Conservation (phyloP, 371 early-diverging fungal species). For the Syncephalastrum sp. region DNA sequence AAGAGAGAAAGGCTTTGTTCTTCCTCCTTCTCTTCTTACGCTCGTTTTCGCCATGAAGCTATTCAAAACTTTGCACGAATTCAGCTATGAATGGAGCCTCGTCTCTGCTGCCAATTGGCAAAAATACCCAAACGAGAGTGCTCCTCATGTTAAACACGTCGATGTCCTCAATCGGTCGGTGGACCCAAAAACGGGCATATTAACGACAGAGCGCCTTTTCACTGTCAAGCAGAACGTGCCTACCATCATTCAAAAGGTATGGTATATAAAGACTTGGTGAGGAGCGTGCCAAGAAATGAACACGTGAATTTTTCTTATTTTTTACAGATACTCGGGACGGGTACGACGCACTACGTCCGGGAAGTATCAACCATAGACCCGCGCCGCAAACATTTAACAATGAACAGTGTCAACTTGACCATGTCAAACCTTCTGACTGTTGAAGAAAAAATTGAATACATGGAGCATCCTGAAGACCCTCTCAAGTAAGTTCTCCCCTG, state of each 20-base stretch:
- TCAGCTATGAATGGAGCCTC: constrained; percentile 74
- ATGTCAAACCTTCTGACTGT: constrained; percentile 73
- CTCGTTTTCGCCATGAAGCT: constrained; percentile 58
- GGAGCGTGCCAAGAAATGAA: not conserved
- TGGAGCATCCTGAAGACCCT: constrained; percentile 46
- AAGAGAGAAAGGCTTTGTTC: not conserved
- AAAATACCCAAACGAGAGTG: constrained; percentile 92
- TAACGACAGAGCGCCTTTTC: constrained; percentile 84
- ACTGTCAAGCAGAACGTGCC: constrained; percentile 84
- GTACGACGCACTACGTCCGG: constrained; percentile 73
- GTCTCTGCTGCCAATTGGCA: constrained; percentile 90
- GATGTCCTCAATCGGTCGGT: constrained; percentile 80
- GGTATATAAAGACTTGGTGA: not conserved
- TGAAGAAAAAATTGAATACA: constrained; percentile 80
- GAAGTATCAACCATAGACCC: constrained; percentile 86
- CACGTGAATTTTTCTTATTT: not conserved
- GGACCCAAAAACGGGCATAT: constrained; percentile 77
- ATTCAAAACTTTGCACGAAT: constrained; percentile 65
- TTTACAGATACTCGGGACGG: constrained; percentile 55
- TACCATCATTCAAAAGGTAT: constrained; percentile 53
- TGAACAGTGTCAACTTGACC: constrained; percentile 72
- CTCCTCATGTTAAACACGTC: constrained; percentile 85
- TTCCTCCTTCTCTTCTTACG: constrained; percentile 2
- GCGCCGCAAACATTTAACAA: constrained; percentile 59
- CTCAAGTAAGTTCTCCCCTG: constrained; percentile 25